Conservation (phyloP, 176 grass and related monocot species). For the Hsuehochloa calcarea region DNA sequence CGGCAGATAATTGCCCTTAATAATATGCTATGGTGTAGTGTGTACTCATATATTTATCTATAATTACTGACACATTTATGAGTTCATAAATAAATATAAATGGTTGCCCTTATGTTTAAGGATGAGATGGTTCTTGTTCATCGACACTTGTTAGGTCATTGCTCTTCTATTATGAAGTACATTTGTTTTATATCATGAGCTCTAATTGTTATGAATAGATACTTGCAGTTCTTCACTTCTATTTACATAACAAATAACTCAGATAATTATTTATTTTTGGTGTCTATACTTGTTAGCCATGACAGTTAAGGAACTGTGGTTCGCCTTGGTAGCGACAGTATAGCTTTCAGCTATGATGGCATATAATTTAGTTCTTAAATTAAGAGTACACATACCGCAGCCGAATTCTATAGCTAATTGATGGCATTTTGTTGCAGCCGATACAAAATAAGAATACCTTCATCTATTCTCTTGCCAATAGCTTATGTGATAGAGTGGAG, state of each 20-base stretch:
- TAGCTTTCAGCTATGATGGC: neutral
- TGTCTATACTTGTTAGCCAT: neutral
- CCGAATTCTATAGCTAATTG: neutral
- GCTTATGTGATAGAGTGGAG: conserved; percentile 53
- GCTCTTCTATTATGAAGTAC: too few species aligned
- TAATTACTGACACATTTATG: neutral
- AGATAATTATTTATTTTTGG: neutral
- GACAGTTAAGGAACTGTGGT: neutral
- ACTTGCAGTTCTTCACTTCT: neutral
- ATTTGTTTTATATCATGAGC: too few species aligned
- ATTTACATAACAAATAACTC: neutral
- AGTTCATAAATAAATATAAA: neutral
- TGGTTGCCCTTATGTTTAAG: neutral
- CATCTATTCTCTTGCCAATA: conserved; percentile 43
- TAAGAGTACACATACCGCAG: neutral
- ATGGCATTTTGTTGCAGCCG: conserved; percentile 19
- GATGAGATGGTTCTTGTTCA: neutral
- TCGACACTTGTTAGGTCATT: too few species aligned
- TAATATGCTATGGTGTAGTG: too few species aligned
- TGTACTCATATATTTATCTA: neutral
- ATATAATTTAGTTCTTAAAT: neutral
- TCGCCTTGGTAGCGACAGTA: neutral
- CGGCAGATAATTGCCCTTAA: too few species aligned
- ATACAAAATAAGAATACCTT: conserved; percentile 60
- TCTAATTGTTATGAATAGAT: neutral